These are phyloP conservation scores for Fusarium anthophilum DNA, from an alignment of 2,329 filamentous ascomycete genomes.

Conservation along the genomic window DNA sequence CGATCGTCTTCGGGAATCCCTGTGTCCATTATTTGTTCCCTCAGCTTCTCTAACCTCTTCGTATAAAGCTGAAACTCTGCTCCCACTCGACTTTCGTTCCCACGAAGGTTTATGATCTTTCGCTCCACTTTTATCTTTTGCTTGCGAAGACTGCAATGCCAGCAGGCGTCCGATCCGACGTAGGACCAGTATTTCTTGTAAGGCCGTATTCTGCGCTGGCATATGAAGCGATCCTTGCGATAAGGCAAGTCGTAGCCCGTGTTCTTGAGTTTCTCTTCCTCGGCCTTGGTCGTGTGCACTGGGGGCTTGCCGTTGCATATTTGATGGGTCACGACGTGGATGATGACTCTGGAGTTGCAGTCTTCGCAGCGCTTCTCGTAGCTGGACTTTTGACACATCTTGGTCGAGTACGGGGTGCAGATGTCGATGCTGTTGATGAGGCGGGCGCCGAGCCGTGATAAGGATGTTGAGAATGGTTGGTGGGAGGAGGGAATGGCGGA, in stretches of 20 bases:
- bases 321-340: background rate
- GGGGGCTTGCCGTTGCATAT: background rate
- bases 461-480: background rate
- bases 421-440: background rate
- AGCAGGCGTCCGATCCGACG: background rate
- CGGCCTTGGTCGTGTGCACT: background rate
- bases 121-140: background rate
- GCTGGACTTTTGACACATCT: background rate
- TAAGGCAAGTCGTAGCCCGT: background rate
- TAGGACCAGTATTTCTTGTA: background rate
- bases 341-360: background rate
- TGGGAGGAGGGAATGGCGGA: background rate
- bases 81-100: background rate
- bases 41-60: accelerated
- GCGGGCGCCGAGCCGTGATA: background rate
- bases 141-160: background rate
- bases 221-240: background rate
- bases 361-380: background rate
- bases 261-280: background rate
- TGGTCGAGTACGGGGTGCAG: too few relatives aligned
- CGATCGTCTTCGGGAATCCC: background rate
- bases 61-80: background rate
- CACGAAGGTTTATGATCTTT: background rate
- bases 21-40: background rate
- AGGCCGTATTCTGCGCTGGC: background rate